phyloP scores from a whole-genome alignment of 768 basidiomycete species.

The Russula lepida region DNA sequence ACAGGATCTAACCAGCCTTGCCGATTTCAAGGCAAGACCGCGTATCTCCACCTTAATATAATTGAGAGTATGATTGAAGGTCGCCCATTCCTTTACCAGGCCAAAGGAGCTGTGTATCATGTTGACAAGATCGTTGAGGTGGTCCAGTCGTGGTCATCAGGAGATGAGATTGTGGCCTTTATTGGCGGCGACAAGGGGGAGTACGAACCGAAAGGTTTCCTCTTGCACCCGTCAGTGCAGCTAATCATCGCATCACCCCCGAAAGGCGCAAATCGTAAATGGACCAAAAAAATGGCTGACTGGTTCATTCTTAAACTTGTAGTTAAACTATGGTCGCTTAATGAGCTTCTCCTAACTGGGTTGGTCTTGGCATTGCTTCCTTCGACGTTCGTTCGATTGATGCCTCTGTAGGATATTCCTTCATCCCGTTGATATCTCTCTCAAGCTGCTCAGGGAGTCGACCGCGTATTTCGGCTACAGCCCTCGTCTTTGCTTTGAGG shows the following conservation, averaged over 20 bases:
- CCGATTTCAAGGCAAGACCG: no score
- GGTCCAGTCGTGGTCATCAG: neutral
- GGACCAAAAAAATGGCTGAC: neutral
- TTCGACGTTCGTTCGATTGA: no score
- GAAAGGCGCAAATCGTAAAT: neutral
- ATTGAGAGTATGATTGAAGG: no score
- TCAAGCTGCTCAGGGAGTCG: neutral
- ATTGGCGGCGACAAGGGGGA: neutral
- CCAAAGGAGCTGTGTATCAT: no score
- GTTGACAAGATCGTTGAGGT: neutral
- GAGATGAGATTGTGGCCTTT: neutral
- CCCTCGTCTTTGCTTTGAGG: neutral
- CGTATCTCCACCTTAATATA: no score
- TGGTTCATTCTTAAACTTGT: neutral
- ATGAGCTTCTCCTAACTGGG: no score
- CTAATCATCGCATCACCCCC: neutral
- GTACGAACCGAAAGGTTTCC: neutral
- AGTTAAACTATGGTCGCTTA: no score
- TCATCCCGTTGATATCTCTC: neutral
- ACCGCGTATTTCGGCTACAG: neutral
- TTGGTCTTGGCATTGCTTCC: no score
- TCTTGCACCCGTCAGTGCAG: neutral
- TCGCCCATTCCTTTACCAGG: no score
- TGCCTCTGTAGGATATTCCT: no score
- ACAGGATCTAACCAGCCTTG: no score